phyloP scores from a whole-genome alignment of 129 eudicot genomes.

The Saussurea involucrata region DNA sequence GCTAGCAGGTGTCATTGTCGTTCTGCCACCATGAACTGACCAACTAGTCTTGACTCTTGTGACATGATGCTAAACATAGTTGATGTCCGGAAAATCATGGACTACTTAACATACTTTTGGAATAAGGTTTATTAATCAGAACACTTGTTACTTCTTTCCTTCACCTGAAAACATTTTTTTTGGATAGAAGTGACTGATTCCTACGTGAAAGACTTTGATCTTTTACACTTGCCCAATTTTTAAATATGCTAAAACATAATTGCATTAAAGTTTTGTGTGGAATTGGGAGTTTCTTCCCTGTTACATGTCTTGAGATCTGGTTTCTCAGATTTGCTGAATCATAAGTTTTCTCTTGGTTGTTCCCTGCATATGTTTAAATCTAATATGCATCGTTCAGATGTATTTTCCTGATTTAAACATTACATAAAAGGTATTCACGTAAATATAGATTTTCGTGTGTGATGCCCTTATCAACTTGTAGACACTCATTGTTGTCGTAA shows the following conservation, averaged over 20 bases:
- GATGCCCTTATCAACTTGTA: conserved; percentile 1
- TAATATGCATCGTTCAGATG: background rate
- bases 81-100: background rate
- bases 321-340: background rate
- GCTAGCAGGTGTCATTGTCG: background rate
- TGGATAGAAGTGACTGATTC: background rate
- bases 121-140: background rate
- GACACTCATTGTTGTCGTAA: background rate
- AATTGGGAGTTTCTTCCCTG: background rate
- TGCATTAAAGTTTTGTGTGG: background rate
- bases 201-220: background rate
- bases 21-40: background rate
- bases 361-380: background rate
- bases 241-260: background rate
- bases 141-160: background rate
- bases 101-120: background rate
- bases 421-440: background rate
- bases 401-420: background rate
- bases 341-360: background rate
- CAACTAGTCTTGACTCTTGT: background rate
- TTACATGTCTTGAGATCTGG: background rate
- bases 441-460: background rate
- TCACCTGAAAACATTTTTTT: background rate
- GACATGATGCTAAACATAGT: background rate
- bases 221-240: background rate